Conservation (phyloP, 2,329 filamentous ascomycete species). For the Fusarium chuoi region DNA sequence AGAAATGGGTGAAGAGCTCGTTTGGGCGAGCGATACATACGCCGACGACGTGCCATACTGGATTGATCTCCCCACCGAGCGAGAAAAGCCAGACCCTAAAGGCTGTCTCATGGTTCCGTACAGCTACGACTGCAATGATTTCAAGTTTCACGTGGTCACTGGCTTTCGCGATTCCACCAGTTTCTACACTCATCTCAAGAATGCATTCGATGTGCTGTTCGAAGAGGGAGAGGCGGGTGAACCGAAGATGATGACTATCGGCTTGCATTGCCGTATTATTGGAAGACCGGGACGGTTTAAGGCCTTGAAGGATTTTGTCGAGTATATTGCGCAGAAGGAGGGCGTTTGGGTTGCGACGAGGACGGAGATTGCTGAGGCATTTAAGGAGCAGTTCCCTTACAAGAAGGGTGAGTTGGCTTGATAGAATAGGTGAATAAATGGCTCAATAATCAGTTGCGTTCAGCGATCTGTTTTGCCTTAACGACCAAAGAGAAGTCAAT, state of each 20-base stretch:
- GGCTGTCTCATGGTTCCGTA: constrained; percentile 8
- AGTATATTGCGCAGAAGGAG: constrained; percentile 5
- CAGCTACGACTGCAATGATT: constrained; percentile 17
- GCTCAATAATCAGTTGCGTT: accelerated
- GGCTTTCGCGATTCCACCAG: not conserved
- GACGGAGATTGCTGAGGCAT: not conserved
- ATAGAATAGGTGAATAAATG: not conserved
- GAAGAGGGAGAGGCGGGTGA: not conserved
- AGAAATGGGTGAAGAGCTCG: constrained; percentile 3
- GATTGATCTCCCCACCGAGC: not conserved
- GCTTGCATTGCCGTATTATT: constrained; percentile 6
- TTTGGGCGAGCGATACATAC: constrained; percentile 1
- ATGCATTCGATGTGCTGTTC: not conserved
- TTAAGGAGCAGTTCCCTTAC: not conserved
- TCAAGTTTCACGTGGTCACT: not conserved
- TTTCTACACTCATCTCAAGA: constrained; percentile 4
- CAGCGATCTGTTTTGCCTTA: accelerated
- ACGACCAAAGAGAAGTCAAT: not conserved
- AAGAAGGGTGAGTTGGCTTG: not conserved
- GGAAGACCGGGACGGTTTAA: not conserved
- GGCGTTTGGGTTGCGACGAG: constrained; percentile 5
- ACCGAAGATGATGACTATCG: constrained; percentile 4
- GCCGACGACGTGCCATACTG: constrained; percentile 11
- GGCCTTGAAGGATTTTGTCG: constrained; percentile 1
- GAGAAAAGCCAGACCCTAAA: not conserved